A percentile compares a stretch with the other conserved stretches of the same genome.
Evolutionary conservation across 2,329 filamentous ascomycete species (phyloP).

Genomic region (Plectosphaerella cucumerina): DNA sequence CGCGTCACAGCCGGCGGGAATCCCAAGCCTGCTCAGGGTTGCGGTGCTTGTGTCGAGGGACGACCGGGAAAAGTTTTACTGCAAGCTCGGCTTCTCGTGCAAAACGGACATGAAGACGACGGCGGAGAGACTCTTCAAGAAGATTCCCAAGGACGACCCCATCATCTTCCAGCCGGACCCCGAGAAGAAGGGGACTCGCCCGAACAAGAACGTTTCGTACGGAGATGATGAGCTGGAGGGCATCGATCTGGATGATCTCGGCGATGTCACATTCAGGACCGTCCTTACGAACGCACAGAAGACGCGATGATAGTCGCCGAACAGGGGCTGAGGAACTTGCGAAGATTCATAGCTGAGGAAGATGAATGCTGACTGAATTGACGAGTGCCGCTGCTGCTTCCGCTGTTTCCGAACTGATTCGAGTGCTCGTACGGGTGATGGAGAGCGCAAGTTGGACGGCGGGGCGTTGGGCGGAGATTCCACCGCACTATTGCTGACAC

Average conservation of each 20-base stretch:
- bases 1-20: conserved; percentile 13
- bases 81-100: conserved; percentile 20
- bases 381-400: neutral
- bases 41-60: conserved; percentile 18
- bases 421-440: too few relatives aligned
- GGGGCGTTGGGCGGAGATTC: too few relatives aligned
- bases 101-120: conserved; percentile 21
- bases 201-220: conserved; percentile 12
- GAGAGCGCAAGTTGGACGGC: too few relatives aligned
- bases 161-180: conserved; percentile 12
- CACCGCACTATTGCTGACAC: too few relatives aligned
- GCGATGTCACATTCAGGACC: conserved; percentile 7
- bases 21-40: conserved; percentile 15
- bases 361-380: neutral
- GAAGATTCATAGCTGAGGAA: neutral
- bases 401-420: too few relatives aligned
- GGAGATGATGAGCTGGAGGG: conserved; percentile 8
- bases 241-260: conserved; percentile 10
- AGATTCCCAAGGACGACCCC: conserved; percentile 9
- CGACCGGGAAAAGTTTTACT: conserved; percentile 20
- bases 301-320: neutral
- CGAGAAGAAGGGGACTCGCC: conserved; percentile 7
- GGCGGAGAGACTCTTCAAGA: conserved; percentile 20
- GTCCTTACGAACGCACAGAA: neutral
- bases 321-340: neutral